phyloP scores from a whole-genome alignment of 1,284 basidiomycete species.

The Rhodofomes roseus region DNA sequence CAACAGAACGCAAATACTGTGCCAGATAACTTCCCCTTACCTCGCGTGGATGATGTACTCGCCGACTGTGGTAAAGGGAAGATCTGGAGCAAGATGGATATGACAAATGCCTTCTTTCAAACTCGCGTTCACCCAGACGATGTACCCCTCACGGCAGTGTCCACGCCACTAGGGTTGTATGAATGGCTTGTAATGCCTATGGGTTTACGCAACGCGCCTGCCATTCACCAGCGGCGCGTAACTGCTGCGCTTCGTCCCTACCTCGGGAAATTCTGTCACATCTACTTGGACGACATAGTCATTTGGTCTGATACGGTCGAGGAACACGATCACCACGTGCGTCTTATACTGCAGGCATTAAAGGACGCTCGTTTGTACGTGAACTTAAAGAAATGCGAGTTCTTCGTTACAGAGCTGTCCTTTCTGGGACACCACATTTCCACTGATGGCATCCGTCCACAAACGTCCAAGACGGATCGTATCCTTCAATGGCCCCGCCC shows the following conservation, averaged over 20 bases:
- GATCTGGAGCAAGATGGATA: conserved; percentile 34
- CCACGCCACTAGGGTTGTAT: conserved; percentile 7
- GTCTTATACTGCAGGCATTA: not conserved
- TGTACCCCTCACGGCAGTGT: conserved; percentile 1
- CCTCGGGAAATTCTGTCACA: conserved; percentile 11
- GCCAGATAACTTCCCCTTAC: conserved; percentile 29
- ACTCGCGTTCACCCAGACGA: conserved; percentile 20
- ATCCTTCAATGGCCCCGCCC: conserved; percentile 38
- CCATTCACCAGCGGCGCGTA: conserved; percentile 13
- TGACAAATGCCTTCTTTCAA: conserved; percentile 42
- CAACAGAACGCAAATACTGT: no score
- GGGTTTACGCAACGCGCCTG: conserved; percentile 7
- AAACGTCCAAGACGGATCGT: conserved; percentile 34
- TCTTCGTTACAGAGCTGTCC: conserved; percentile 28
- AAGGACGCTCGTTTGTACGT: not conserved
- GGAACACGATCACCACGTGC: conserved; percentile 25
- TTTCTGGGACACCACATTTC: conserved; percentile 40
- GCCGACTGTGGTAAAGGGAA: conserved; percentile 28
- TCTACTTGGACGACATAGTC: conserved; percentile 27
- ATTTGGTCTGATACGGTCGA: conserved; percentile 17
- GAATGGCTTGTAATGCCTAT: conserved; percentile 11
- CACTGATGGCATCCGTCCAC: conserved; percentile 32
- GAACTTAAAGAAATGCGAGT: conserved; percentile 37
- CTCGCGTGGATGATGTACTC: conserved; percentile 33
- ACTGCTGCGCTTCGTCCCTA: conserved; percentile 1